Percentiles rank a stretch among this genome's conserved stretches.
These are phyloP conservation scores for Ceratocystiopsis minuta DNA, from an alignment of 2,329 filamentous ascomycete species.

Conservation along the genomic window DNA sequence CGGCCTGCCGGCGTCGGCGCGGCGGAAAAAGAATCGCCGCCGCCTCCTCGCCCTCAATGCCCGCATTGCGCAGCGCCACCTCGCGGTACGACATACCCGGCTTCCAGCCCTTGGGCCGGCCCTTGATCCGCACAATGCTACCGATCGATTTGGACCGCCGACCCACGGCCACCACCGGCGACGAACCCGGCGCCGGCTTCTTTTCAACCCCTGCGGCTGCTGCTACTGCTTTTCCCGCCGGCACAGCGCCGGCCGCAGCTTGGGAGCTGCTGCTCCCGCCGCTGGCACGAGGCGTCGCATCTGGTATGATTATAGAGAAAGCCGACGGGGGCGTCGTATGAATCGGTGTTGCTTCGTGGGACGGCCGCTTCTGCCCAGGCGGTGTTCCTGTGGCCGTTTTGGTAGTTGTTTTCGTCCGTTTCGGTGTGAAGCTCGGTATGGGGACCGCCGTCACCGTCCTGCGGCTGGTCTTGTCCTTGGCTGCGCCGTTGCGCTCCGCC, in stretches of 20 bases:
- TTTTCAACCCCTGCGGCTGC: no score
- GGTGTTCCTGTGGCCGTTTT: neutral
- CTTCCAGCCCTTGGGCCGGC: conserved; percentile 31
- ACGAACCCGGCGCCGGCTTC: neutral
- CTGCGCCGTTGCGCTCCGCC: no score
- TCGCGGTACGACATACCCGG: conserved; percentile 16
- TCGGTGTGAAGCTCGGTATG: no score
- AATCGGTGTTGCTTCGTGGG: no score
- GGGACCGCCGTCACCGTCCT: no score
- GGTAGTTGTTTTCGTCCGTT: neutral
- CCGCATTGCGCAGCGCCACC: conserved; percentile 8
- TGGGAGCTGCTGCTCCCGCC: neutral
- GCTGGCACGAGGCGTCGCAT: no score
- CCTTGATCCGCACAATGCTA: conserved; percentile 10
- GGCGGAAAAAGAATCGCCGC: conserved; percentile 3
- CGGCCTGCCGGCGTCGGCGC: conserved; percentile 1
- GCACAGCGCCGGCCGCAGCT: neutral
- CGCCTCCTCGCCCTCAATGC: conserved; percentile 3
- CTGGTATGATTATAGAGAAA: no score
- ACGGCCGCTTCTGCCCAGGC: neutral
- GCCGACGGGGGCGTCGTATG: no score
- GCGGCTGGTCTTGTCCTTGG: no score
- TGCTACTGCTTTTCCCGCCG: neutral
- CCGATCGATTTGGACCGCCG: neutral
- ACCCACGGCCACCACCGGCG: conserved; percentile 2